Conservation (phyloP, 805 yeast genomes). For the Candida dajiaensis region DNA sequence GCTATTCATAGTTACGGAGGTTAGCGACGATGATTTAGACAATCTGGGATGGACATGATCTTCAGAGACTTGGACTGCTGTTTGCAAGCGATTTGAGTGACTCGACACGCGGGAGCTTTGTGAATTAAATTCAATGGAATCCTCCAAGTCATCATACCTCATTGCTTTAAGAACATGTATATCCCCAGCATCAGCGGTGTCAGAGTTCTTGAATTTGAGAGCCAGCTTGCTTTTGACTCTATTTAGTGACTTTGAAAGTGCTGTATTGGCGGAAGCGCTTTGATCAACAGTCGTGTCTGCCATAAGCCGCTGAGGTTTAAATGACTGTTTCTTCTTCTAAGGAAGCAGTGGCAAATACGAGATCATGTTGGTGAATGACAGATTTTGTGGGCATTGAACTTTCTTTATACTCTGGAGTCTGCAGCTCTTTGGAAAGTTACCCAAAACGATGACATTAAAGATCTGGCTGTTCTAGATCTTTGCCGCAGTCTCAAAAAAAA, state of each 20-base stretch:
- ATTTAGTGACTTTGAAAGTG: conserved; percentile 18
- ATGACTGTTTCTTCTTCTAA: too few relatives aligned
- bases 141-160: conserved; percentile 15
- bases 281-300: too few relatives aligned
- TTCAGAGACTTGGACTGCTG: not conserved
- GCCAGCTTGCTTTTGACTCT: conserved; percentile 19
- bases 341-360: too few relatives aligned
- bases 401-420: too few relatives aligned
- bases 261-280: too few relatives aligned
- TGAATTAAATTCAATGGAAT: not conserved
- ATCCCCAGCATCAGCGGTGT: conserved; percentile 4
- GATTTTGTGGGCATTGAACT: too few relatives aligned
- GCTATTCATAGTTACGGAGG: not conserved
- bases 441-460: too few relatives aligned
- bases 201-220: conserved; percentile 12
- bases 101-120: not conserved
- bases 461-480: not conserved
- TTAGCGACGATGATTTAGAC: not conserved
- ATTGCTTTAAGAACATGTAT: conserved; percentile 14
- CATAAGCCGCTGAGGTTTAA: too few relatives aligned
- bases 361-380: too few relatives aligned
- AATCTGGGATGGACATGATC: not conserved
- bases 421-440: too few relatives aligned
- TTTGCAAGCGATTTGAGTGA: conserved; percentile 4
- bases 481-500: too few relatives aligned